Base-by-base conservation (phyloP, 371 early-diverging fungal species). In the Mucor piriformis region DNA sequence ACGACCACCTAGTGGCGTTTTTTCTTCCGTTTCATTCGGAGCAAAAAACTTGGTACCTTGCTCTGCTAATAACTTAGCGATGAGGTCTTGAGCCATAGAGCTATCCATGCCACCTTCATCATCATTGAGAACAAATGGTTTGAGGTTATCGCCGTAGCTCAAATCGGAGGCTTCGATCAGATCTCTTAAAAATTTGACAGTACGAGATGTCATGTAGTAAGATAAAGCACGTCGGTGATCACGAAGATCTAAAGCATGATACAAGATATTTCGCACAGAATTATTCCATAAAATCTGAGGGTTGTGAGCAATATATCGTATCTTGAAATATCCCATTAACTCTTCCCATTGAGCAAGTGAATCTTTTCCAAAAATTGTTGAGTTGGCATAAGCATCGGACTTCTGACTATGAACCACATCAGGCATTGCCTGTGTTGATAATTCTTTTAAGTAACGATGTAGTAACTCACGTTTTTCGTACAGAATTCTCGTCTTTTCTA, bases 241-340 rank as follows among this genome's bases (percentile, higher is more conserved):
- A 23, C 75, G 74, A 15, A 82, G 42, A 54, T 82, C 80, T 47
- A 74, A 32, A 15, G 70, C 76, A 46, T 75, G 80, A 59, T 82
- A 82, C 0, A 78, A 43, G 3, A 82, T 60, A 50, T 82, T 82
- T 49, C 83, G 67, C 2, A 82, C 54, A 0, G 80, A 70, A 48
- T 82, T 82, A 44, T 82, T 82, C 78, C 78, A 82, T 7, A 82
- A 54, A 18, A 78, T 76, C 56, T 82, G 74, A 1, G 83, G 77
- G 51, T 78, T 82, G 48, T 82, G 83, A 2, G 76, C 71, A 62
- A 82, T 76, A 32, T 71, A 78, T 3, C 78, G 70, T 43, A 72
- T 72, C 29, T 73, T 74, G 57, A 82, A 82, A 46, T 74, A 56
- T 2, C 80, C 78, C 72, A 78, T 67, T 11, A 67, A 16, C 13